phyloP scores from a whole-genome alignment of 2,329 filamentous ascomycete species.

The Colletotrichum australisinense region DNA sequence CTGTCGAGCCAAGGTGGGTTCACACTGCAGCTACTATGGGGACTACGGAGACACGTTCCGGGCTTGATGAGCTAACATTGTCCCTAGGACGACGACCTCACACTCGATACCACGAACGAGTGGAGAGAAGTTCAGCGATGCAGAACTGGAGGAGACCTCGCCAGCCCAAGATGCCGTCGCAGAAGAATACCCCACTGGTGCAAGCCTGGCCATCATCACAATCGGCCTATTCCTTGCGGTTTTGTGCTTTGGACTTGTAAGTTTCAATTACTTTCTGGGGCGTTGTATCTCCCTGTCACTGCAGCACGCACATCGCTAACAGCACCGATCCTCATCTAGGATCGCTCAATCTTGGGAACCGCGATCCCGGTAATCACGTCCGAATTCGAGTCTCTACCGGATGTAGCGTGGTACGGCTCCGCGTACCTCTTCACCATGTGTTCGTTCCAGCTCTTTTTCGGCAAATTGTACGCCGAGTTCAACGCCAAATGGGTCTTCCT shows the following conservation, averaged over 20 bases:
- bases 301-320: neutral
- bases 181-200: neutral
- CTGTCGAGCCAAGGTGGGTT: neutral
- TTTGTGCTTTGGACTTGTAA: conserved; percentile 30
- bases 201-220: conserved; percentile 21
- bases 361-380: conserved; percentile 34
- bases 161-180: neutral
- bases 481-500: conserved; percentile 55
- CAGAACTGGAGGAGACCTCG: neutral
- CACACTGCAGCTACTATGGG: neutral
- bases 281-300: neutral
- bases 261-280: neutral
- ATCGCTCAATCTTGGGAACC: conserved; percentile 30
- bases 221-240: conserved; percentile 21
- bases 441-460: conserved; percentile 60
- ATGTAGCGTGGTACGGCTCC: conserved; percentile 30
- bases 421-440: conserved; percentile 7
- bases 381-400: conserved; percentile 30
- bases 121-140: neutral
- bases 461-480: conserved; percentile 66
- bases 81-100: neutral
- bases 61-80: neutral
- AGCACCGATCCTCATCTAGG: neutral
- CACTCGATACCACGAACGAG: neutral
- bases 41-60: neutral